Evolutionary conservation across 371 early-diverging fungal species (phyloP).

Genomic region (Dinochytrium kinnereticum): DNA sequence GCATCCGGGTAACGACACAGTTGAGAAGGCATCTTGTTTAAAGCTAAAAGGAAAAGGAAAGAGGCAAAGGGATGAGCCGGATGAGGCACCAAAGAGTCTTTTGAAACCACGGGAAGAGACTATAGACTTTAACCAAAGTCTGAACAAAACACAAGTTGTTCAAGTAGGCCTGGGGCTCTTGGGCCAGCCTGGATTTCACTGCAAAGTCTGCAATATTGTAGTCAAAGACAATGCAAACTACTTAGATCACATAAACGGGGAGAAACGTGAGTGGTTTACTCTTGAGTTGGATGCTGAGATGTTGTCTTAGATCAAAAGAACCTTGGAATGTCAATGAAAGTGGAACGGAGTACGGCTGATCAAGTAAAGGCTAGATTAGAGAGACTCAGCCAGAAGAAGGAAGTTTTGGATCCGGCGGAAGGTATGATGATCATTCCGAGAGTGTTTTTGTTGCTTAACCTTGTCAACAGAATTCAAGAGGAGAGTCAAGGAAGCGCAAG

Average conservation of each 20-base stretch:
- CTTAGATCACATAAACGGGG: slow-evolving; percentile 90
- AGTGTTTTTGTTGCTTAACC: background rate
- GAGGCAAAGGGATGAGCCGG: slow-evolving; percentile 35
- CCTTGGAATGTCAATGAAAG: slow-evolving; percentile 78
- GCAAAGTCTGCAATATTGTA: slow-evolving; percentile 84
- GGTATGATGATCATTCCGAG: background rate
- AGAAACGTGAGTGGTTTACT: slow-evolving; percentile 67
- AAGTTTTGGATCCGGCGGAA: slow-evolving; percentile 36
- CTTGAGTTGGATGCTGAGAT: background rate
- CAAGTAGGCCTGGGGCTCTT: slow-evolving; percentile 61
- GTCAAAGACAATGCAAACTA: slow-evolving; percentile 86
- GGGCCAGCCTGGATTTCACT: slow-evolving; percentile 90
- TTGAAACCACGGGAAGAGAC: slow-evolving; percentile 56
- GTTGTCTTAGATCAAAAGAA: slow-evolving; percentile 65
- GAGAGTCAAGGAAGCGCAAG: slow-evolving; percentile 50
- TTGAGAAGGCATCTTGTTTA: too few relatives aligned
- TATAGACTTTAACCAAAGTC: slow-evolving; percentile 70
- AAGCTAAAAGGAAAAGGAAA: slow-evolving; percentile 37
- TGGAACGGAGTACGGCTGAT: slow-evolving; percentile 64
- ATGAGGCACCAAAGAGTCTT: slow-evolving; percentile 32
- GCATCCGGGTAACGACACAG: too few relatives aligned
- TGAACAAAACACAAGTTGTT: slow-evolving; percentile 86
- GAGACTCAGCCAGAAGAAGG: slow-evolving; percentile 39
- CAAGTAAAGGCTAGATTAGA: slow-evolving; percentile 49
- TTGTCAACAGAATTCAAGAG: slow-evolving; percentile 45